Evolutionary conservation across 192 early-diverging fungal genomes (phyloP), one percentile per base, ranked within the genome.

Genomic region (Entomortierella chlamydospora): DNA sequence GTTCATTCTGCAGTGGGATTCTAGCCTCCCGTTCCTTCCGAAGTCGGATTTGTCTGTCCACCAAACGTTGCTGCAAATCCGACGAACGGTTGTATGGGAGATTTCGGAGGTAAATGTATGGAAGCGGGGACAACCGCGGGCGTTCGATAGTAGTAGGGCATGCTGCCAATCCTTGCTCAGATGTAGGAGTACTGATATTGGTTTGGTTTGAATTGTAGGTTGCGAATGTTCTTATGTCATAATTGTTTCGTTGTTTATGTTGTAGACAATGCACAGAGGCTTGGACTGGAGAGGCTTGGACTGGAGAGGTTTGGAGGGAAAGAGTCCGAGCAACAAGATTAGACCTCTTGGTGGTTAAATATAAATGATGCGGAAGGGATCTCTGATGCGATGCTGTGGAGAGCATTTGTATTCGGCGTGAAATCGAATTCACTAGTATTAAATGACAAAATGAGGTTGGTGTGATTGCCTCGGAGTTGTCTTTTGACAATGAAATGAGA

Each of bases 31-130:
- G 61, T 10, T 65, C 62, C 34, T 79, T 70, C 26, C 76, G 76
- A 50, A 79, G 57, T 45, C 76, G 61, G 9, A 79, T 56, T 51
- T 79, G 76, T 12, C 76, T 61, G 7, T 79, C 62, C 10, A 79
- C 76, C 4, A 79, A 42, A 29, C 69, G 68, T 60, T 79, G 61
- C 25, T 79, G 76, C 1, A 79, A 63, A 18, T 70, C 68, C 12
- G 68, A 53, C 4, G 67, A 69, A 2, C 68, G 68, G 23, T 54
- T 45, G 43, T 79, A 79, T 42, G 76, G 76, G 26, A 79, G 76
- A 70, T 79, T 37, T 31, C 67, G 67, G 63, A 79, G 76, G 43
- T 61, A 66, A 31, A 79, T 79, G 31, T 61, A 79, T 25, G 76
- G 68, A 18, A 79, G 63, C 56, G 76, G 76, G 51, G 76, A 59